These are phyloP conservation scores for Blastobotrys muscicola DNA, from an alignment of 805 yeast genomes.

Conservation along the genomic window DNA sequence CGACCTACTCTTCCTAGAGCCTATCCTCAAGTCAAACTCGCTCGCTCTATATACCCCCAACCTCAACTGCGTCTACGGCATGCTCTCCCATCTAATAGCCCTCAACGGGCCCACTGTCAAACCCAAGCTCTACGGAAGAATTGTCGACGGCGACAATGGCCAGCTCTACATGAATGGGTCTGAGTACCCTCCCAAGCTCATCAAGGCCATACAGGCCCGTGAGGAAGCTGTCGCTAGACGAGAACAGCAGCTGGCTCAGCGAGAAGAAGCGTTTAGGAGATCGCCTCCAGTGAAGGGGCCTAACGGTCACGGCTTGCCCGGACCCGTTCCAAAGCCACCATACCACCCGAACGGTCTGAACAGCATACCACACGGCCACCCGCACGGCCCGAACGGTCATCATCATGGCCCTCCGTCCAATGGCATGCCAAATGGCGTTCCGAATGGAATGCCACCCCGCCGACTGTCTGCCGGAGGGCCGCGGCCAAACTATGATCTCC, in stretches of 20 bases:
- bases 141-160: conserved; percentile 4
- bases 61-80: conserved; percentile 74
- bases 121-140: background rate
- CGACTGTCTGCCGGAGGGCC: too few species aligned
- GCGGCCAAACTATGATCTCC: too few species aligned
- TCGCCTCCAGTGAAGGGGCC: background rate
- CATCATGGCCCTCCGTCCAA: too few species aligned
- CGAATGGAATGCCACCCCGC: too few species aligned
- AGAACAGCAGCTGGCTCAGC: conserved; percentile 15
- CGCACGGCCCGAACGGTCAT: too few species aligned
- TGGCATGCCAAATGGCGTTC: too few species aligned
- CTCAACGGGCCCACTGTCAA: conserved; percentile 1
- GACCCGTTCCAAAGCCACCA: background rate
- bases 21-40: conserved; percentile 86
- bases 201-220: conserved; percentile 10
- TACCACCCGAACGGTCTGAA: background rate
- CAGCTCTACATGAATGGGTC: conserved; percentile 2
- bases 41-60: conserved; percentile 80
- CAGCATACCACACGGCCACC: too few species aligned
- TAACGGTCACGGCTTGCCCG: background rate
- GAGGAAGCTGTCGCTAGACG: conserved; percentile 14
- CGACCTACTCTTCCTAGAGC: conserved; percentile 73
- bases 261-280: conserved; percentile 11
- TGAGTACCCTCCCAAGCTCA: conserved; percentile 4
- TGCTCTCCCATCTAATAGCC: conserved; percentile 28